These are phyloP conservation scores for Ceratocystis papillata DNA, from an alignment of 2,329 filamentous ascomycete genomes.

Conservation along the genomic window DNA sequence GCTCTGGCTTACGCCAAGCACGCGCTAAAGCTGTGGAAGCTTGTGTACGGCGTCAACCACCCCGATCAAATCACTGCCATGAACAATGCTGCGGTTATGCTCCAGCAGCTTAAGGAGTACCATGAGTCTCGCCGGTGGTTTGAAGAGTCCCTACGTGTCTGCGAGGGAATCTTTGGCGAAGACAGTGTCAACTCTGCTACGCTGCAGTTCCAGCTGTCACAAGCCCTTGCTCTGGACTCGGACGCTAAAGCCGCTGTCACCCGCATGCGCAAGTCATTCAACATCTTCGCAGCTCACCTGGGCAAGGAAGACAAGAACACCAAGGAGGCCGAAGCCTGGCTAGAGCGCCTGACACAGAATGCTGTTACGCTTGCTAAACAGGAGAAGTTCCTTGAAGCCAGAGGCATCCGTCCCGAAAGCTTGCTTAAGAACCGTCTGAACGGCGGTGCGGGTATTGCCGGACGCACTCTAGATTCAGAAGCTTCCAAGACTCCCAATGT, in stretches of 20 bases:
- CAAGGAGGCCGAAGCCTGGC: constrained; percentile 93
- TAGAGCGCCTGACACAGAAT: constrained; percentile 90
- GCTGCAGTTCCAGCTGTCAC: constrained; percentile 90
- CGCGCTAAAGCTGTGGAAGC: constrained; percentile 89
- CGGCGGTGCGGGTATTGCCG: background rate
- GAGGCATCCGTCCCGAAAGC: constrained; percentile 57
- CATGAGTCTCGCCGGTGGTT: constrained; percentile 95
- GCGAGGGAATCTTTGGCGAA: constrained; percentile 79
- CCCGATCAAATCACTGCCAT: constrained; percentile 97
- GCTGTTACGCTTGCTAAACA: constrained; percentile 91
- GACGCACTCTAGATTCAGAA: constrained; percentile 29
- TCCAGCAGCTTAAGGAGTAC: constrained; percentile 89
- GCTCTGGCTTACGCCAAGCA: constrained; percentile 87
- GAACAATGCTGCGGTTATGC: constrained; percentile 98
- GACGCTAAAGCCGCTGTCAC: constrained; percentile 84
- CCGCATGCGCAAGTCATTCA: constrained; percentile 93
- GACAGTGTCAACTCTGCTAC: constrained; percentile 88
- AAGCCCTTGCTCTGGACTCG: constrained; percentile 88
- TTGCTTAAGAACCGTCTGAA: constrained; percentile 37
- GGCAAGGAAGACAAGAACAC: constrained; percentile 92
- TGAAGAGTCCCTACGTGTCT: constrained; percentile 79
- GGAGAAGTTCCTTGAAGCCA: constrained; percentile 71
- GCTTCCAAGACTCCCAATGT: constrained; percentile 32
- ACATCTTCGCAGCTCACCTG: constrained; percentile 80
- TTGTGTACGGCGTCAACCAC: constrained; percentile 87